Evolutionary conservation across 1,284 basidiomycete genomes (phyloP), one percentile per base, ranked within the genome.

Genomic region (Trichosporon coremiiforme): DNA sequence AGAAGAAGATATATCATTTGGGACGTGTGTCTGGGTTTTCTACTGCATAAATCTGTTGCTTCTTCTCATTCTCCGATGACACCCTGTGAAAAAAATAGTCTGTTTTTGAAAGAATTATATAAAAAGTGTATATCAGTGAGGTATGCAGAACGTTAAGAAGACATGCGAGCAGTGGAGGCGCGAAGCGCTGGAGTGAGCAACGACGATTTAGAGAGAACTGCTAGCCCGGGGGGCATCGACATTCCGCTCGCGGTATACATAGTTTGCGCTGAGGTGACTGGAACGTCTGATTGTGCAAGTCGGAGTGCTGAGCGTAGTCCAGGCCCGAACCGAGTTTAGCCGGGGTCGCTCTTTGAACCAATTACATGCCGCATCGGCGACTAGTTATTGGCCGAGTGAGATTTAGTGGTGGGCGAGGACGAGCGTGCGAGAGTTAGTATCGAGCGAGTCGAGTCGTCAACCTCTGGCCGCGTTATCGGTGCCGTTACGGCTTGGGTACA

Each of bases 21-120:
- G 57, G 31, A 60, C 55, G 15, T 53, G 47, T 53, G 47, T 53
- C 47, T 53, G 47, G 47, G 47, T 22, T 53, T 53, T 53, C n/a
- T 20, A 53, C 47, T 53, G 20, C 47, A 53, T 45, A 45, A 45
- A 45, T 20, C 47, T 53, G 47, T 53, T 53, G 47, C 31, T 60
- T 60, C 57, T 53, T 53, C 47, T 53, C 47, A 53, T 22, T 60
- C 57, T 60, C 57, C 57, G 57, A 60, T 60, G 57, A 60, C 57
- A 60, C 57, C 55, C 57, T 60, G 57, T 60, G 57, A 60, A 60
- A 60, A 60, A 60, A 60, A 35, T 33, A 60, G 31, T 38, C 29
- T 35, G 31, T 33, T 33, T 33, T 33, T 31, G 29, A 4, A 33
- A 15, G 4, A n/a, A n/a, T n/a, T 60, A 31, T 13, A 57, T 57